Evolutionary conservation across 306 rosid species (phyloP).

Genomic region (Crotalaria pallida): DNA sequence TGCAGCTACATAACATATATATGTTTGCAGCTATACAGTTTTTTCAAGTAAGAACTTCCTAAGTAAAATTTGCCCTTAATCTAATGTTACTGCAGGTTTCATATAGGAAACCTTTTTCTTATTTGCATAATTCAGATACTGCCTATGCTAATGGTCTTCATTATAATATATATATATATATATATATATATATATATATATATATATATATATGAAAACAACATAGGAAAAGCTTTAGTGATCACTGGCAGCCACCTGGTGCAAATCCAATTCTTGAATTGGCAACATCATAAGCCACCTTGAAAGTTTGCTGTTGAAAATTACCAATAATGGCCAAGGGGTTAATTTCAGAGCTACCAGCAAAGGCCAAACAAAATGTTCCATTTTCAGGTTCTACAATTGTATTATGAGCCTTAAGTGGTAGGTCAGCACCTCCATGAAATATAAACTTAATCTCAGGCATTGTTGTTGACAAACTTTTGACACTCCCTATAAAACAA

Average conservation of each 20-base stretch:
- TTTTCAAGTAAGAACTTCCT: background rate
- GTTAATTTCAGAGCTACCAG: conserved; percentile 2
- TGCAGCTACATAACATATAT: conserved; percentile 1
- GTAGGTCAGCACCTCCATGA: conserved; percentile 40
- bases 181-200: background rate
- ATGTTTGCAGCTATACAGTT: background rate
- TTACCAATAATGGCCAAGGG: conserved; percentile 48
- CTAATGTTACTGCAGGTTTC: conserved; percentile 6
- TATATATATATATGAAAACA: background rate
- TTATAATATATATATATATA: background rate
- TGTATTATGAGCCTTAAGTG: conserved; percentile 29
- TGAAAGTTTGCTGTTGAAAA: conserved; percentile 51
- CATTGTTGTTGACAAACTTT: conserved; percentile 8
- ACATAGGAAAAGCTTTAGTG: background rate
- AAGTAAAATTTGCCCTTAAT: background rate
- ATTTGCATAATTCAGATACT: conserved; percentile 20
- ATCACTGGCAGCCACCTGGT: conserved; percentile 51
- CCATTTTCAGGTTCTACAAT: conserved; percentile 32
- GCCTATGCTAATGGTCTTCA: background rate
- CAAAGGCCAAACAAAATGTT: conserved; percentile 47
- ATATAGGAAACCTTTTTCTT: background rate
- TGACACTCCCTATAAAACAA: conserved; percentile 39
- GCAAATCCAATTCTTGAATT: conserved; percentile 56
- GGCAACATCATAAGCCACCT: conserved; percentile 45
- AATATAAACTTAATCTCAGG: conserved; percentile 38